Percentiles rank a stretch among this genome's conserved stretches.
Conservation (phyloP, 106 monocot species). For the Dendrobium officinale region DNA sequence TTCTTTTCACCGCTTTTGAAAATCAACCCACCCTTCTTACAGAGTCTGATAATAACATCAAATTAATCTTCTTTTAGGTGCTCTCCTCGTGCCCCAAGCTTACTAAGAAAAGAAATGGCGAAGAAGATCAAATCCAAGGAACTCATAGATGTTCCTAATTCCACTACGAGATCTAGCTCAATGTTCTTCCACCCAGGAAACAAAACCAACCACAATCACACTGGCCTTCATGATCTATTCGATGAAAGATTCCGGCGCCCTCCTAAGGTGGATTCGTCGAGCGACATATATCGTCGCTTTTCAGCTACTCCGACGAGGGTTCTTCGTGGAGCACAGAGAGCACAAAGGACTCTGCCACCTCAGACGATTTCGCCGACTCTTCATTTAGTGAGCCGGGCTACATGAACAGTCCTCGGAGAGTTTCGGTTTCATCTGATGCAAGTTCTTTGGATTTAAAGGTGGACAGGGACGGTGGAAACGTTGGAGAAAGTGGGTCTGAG, state of each 20-base stretch:
- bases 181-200: not conserved
- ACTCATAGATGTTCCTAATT: not conserved
- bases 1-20: not conserved
- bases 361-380: conserved; percentile 28
- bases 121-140: conserved; percentile 12
- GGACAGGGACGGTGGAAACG: no score
- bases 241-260: not conserved
- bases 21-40: not conserved
- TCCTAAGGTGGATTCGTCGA: conserved; percentile 25
- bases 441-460: no score
- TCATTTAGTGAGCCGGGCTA: conserved; percentile 15
- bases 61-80: conserved; percentile 15
- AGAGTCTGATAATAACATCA: not conserved
- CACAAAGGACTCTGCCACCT: conserved; percentile 43
- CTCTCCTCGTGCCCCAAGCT: conserved; percentile 42
- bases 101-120: conserved; percentile 12
- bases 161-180: no score
- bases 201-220: not conserved
- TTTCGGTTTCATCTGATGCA: conserved; percentile 4
- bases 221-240: conserved; percentile 2
- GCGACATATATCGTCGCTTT: conserved; percentile 30
- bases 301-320: conserved; percentile 44
- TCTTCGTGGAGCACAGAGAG: conserved; percentile 52
- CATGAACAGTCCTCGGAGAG: not conserved
- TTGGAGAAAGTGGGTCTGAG: not conserved